Conservation (phyloP, 2,329 filamentous ascomycete genomes). For the Teratosphaeria zuluensis region DNA sequence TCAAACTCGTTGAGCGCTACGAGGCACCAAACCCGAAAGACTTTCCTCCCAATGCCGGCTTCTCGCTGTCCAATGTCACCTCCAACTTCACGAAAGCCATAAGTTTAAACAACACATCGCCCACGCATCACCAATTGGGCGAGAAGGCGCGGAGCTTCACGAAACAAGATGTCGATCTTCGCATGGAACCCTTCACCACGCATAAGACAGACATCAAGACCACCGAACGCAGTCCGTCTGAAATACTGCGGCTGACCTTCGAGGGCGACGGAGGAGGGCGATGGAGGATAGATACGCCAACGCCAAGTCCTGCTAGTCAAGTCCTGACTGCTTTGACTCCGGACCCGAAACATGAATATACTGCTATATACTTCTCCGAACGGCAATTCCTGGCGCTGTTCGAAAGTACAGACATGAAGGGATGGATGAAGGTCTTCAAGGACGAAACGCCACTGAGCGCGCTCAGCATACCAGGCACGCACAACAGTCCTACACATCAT, state of each 20-base stretch:
- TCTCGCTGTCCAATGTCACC: conserved; percentile 26
- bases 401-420: conserved; percentile 57
- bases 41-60: conserved; percentile 11
- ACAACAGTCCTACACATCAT: conserved; percentile 84
- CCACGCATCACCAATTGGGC: conserved; percentile 35
- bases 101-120: conserved; percentile 25
- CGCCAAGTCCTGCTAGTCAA: conserved; percentile 33
- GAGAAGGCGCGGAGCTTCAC: conserved; percentile 52
- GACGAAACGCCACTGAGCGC: conserved; percentile 65
- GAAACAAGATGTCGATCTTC: conserved; percentile 52
- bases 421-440: conserved; percentile 73
- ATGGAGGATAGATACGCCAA: conserved; percentile 66
- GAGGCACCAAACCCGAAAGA: conserved; percentile 41
- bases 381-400: conserved; percentile 48
- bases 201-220: conserved; percentile 52
- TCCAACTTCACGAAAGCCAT: conserved; percentile 25
- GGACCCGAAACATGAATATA: conserved; percentile 31
- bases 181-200: conserved; percentile 59
- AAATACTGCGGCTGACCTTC: conserved; percentile 67
- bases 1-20: conserved; percentile 67
- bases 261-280: conserved; percentile 48
- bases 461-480: conserved; percentile 86
- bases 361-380: conserved; percentile 33
- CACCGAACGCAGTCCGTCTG: conserved; percentile 46
- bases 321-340: conserved; percentile 29